These are phyloP conservation scores for Colletotrichum echinochloae DNA, from an alignment of 2,329 filamentous ascomycete species.

Conservation along the genomic window DNA sequence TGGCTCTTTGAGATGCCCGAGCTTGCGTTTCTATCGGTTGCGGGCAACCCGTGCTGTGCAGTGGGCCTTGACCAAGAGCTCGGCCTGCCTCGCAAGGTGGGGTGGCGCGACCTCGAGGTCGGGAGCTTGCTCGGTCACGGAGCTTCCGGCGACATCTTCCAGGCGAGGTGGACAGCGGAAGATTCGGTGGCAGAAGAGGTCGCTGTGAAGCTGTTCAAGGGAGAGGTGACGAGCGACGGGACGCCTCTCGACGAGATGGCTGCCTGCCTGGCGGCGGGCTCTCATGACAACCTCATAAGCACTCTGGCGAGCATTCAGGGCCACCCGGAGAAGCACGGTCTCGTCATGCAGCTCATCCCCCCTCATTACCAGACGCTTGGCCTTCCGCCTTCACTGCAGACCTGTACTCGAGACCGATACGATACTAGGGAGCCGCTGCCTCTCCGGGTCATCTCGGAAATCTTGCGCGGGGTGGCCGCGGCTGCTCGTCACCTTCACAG, in stretches of 20 bases:
- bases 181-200: constrained; percentile 51
- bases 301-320: constrained; percentile 57
- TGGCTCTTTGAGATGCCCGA: constrained; percentile 60
- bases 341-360: constrained; percentile 62
- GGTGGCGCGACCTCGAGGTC: constrained; percentile 56
- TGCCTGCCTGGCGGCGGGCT: constrained; percentile 58
- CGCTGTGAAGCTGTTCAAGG: constrained; percentile 62
- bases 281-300: constrained; percentile 59
- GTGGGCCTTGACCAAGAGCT: constrained; percentile 35
- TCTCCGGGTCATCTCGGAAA: constrained; percentile 47
- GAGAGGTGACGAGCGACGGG: constrained; percentile 60
- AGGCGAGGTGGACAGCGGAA: constrained; percentile 51
- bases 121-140: constrained; percentile 57
- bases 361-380: constrained; percentile 56
- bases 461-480: constrained; percentile 56
- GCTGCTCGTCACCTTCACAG: constrained; percentile 58
- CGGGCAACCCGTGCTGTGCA: constrained; percentile 58
- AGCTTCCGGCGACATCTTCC: constrained; percentile 60
- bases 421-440: constrained; percentile 47
- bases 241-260: constrained; percentile 62
- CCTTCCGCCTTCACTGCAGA: constrained; percentile 56
- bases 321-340: constrained; percentile 55
- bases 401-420: constrained; percentile 60
- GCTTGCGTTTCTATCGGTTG: constrained; percentile 60
- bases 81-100: constrained; percentile 51